A percentile compares a stretch with the other conserved stretches of the same genome.
phyloP scores from a whole-genome alignment of 139 green algal genomes.

The Bryopsis sp. region DNA sequence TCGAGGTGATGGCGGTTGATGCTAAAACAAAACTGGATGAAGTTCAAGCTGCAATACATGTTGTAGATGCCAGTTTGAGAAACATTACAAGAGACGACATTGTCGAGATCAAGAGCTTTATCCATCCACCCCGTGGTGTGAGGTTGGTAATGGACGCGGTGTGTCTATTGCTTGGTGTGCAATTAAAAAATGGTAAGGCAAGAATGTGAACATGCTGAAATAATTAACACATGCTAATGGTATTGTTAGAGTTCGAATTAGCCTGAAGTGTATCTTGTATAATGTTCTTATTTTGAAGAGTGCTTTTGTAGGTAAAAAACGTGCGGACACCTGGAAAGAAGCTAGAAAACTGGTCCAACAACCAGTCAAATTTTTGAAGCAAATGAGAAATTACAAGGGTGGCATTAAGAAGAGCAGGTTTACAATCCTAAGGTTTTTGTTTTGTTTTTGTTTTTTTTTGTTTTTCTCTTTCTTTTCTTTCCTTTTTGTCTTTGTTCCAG shows the following conservation, averaged over 20 bases:
- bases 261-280: too few relatives aligned
- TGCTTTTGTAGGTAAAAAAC: conserved; percentile 38
- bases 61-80: conserved; percentile 54
- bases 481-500: too few relatives aligned
- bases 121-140: conserved; percentile 57
- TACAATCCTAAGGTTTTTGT: too few relatives aligned
- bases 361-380: conserved; percentile 67
- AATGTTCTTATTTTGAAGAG: too few relatives aligned
- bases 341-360: conserved; percentile 60
- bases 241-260: too few relatives aligned
- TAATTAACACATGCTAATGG: too few relatives aligned
- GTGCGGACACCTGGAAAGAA: conserved; percentile 72
- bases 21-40: conserved; percentile 50
- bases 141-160: conserved; percentile 70
- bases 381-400: conserved; percentile 63
- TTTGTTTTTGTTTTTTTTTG: too few relatives aligned
- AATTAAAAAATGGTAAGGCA: conserved; percentile 55
- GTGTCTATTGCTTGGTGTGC: conserved; percentile 81
- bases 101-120: conserved; percentile 64
- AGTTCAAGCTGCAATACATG: conserved; percentile 55
- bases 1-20: conserved; percentile 41
- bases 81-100: conserved; percentile 63
- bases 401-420: too few relatives aligned
- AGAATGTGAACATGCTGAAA: too few relatives aligned
- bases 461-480: too few relatives aligned